Conservation (phyloP, 1,284 basidiomycete genomes). For the Puccinia coronata region DNA sequence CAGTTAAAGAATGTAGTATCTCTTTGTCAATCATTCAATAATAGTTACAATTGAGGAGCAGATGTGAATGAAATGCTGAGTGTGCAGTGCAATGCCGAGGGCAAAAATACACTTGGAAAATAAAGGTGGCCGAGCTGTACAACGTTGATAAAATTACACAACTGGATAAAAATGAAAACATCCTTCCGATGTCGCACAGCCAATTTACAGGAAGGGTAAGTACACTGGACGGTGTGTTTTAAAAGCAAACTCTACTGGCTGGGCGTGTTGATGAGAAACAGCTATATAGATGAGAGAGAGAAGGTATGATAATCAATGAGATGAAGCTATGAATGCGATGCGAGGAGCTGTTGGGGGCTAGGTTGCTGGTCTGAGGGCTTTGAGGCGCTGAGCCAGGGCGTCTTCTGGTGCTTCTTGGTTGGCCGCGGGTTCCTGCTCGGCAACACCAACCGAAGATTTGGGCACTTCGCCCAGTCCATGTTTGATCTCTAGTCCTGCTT, state of each 20-base stretch:
- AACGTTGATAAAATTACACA: constrained; percentile 15
- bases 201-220: constrained; percentile 9
- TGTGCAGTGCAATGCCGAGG: background rate
- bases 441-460: constrained; percentile 51
- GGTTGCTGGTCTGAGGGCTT: constrained; percentile 73
- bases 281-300: background rate
- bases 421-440: constrained; percentile 54
- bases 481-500: constrained; percentile 92
- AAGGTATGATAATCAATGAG: constrained; percentile 6
- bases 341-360: background rate
- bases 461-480: constrained; percentile 74
- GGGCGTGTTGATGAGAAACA: background rate
- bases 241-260: background rate
- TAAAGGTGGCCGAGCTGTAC: background rate
- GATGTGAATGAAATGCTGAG: background rate
- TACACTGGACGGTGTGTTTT: background rate
- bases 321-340: background rate
- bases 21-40: too few species aligned
- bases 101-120: background rate
- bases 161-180: background rate
- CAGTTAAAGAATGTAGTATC: too few species aligned
- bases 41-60: too few species aligned
- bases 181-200: background rate
- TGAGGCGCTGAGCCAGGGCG: constrained; percentile 74
- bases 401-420: constrained; percentile 68